phyloP scores from a whole-genome alignment of 345 rosid species.

The Raphanus raphanistrum region DNA sequence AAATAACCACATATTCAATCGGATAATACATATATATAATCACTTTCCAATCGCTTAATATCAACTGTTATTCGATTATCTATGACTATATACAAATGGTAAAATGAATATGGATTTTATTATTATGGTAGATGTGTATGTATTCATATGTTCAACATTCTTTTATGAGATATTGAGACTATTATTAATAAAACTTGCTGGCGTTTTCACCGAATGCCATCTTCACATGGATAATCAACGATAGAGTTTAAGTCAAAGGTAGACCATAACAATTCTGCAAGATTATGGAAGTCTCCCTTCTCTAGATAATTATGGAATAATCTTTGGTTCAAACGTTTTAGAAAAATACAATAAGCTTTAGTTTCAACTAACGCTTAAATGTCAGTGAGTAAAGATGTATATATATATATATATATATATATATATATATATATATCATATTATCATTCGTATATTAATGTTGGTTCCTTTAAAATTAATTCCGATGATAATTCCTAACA shows the following conservation, averaged over 20 bases:
- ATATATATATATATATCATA: too few species aligned
- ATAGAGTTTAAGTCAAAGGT: background rate
- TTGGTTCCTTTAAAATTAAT: too few species aligned
- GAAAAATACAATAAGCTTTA: background rate
- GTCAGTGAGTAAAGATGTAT: background rate
- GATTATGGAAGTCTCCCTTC: background rate
- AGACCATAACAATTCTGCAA: background rate
- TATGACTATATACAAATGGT: background rate
- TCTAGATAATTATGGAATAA: background rate
- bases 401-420: too few species aligned
- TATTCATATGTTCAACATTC: background rate
- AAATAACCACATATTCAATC: background rate
- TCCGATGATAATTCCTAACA: too few species aligned
- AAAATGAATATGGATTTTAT: background rate
- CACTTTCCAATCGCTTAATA: background rate
- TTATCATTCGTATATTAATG: background rate
- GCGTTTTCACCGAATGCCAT: background rate
- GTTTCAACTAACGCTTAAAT: background rate
- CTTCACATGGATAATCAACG: background rate
- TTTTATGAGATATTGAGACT: background rate
- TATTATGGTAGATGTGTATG: background rate
- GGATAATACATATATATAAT: background rate
- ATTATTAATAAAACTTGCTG: background rate
- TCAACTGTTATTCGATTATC: background rate
- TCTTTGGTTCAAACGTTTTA: too few species aligned